A percentile compares a stretch with the other conserved stretches of the same genome.
Evolutionary conservation across 176 grass and related monocot genomes (phyloP).

Genomic region (Tillandsia leiboldiana): DNA sequence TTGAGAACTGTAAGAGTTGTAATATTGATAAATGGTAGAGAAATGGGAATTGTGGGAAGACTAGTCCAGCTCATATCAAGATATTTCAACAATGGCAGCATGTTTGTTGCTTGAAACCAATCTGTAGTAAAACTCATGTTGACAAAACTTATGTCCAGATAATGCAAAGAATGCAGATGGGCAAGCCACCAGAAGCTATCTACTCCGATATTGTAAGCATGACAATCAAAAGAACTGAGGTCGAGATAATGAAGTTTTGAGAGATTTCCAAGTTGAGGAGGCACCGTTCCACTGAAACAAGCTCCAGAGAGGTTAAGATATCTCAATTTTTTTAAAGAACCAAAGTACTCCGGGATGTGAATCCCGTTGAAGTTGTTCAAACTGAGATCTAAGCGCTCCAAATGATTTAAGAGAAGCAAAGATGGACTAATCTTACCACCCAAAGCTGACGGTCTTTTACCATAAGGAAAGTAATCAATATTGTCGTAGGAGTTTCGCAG

Average conservation of each 20-base stretch:
- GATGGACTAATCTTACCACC: slow-evolving; percentile 22
- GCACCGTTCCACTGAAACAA: slow-evolving; percentile 8
- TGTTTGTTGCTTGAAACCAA: slow-evolving; percentile 1
- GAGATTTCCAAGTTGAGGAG: slow-evolving; percentile 35
- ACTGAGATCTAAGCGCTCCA: slow-evolving; percentile 28
- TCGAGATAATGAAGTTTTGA: slow-evolving; percentile 17
- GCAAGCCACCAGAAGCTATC: slow-evolving; percentile 5
- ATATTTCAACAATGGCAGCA: slow-evolving; percentile 7
- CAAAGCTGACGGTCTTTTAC: neutral
- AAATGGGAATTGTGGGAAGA: no score
- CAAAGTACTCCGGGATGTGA: slow-evolving; percentile 13
- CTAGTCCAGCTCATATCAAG: neutral
- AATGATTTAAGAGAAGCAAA: slow-evolving; percentile 8
- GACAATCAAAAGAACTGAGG: neutral
- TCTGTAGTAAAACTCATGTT: neutral
- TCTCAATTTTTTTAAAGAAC: slow-evolving; percentile 13
- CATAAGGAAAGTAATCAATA: no score
- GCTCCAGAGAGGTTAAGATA: slow-evolving; percentile 19
- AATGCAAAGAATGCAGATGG: slow-evolving; percentile 3
- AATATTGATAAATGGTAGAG: no score
- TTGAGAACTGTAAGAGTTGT: no score
- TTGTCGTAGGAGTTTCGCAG: neutral
- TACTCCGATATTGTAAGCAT: neutral
- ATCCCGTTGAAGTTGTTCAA: slow-evolving; percentile 14
- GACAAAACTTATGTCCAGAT: neutral